phyloP scores from a whole-genome alignment of 352 stramenopile species.

The Phytophthora brassicae region DNA sequence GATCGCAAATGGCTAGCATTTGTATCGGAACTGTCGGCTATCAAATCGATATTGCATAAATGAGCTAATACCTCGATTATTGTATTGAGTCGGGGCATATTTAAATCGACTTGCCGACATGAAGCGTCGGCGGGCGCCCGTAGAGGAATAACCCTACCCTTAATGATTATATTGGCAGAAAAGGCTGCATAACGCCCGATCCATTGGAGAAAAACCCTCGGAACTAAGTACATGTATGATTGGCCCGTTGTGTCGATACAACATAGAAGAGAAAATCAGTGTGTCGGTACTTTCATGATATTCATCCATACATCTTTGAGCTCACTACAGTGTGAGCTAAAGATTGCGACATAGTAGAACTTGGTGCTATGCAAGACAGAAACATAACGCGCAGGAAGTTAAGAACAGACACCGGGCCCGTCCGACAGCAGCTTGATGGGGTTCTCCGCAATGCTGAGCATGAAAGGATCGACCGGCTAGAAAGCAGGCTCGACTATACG shows the following conservation, averaged over 20 bases:
- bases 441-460: no score
- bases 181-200: background rate
- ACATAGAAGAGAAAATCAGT: background rate
- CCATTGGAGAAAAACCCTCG: no score
- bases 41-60: background rate
- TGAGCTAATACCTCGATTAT: background rate
- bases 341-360: no score
- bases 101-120: background rate
- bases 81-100: background rate
- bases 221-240: no score
- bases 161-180: background rate
- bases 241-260: background rate
- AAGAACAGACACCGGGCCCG: no score
- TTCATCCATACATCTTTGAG: no score
- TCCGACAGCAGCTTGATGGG: no score
- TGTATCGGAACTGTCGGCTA: background rate
- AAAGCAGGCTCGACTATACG: no score
- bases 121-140: background rate
- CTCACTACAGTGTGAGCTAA: no score
- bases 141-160: background rate
- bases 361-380: no score
- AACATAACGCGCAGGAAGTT: no score
- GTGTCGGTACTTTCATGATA: background rate
- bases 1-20: background rate
- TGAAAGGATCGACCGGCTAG: no score